phyloP scores from a whole-genome alignment of 192 early-diverging fungal genomes.

The Oehlia diaphana region DNA sequence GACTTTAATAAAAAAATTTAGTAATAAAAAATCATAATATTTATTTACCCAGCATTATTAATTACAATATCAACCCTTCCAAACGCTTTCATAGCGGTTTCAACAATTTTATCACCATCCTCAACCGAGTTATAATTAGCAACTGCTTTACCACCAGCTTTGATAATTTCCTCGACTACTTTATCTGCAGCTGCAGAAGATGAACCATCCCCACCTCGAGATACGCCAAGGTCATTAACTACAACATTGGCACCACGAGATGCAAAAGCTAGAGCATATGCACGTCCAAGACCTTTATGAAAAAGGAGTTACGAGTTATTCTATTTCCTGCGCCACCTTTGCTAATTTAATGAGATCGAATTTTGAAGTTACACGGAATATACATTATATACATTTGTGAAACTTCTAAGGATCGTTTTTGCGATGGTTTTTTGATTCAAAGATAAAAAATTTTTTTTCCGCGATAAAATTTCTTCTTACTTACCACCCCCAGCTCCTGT shows the following conservation, averaged over 20 bases:
- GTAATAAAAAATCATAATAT: background rate
- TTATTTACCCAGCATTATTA: conserved; percentile 82
- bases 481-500: conserved; percentile 95
- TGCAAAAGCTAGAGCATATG: conserved; percentile 91
- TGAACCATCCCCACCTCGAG: conserved; percentile 74
- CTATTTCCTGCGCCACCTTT: background rate
- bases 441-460: background rate
- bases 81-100: conserved; percentile 93
- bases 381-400: background rate
- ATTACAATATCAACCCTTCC: conserved; percentile 94
- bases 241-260: conserved; percentile 91
- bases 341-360: conserved; percentile 14
- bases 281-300: conserved; percentile 67
- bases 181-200: conserved; percentile 84
- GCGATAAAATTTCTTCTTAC: background rate
- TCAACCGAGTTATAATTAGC: conserved; percentile 98
- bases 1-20: background rate
- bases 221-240: conserved; percentile 92
- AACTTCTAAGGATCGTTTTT: background rate
- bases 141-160: conserved; percentile 88
- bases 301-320: conserved; percentile 10
- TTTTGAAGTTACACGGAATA: background rate
- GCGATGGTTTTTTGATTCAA: background rate
- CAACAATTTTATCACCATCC: conserved; percentile 96
- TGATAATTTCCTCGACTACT: conserved; percentile 91